Percentiles rank a stretch among this genome's conserved stretches.
These are phyloP conservation scores for Taphrina sp. DNA, from an alignment of 1,139 yeast species.

Conservation along the genomic window DNA sequence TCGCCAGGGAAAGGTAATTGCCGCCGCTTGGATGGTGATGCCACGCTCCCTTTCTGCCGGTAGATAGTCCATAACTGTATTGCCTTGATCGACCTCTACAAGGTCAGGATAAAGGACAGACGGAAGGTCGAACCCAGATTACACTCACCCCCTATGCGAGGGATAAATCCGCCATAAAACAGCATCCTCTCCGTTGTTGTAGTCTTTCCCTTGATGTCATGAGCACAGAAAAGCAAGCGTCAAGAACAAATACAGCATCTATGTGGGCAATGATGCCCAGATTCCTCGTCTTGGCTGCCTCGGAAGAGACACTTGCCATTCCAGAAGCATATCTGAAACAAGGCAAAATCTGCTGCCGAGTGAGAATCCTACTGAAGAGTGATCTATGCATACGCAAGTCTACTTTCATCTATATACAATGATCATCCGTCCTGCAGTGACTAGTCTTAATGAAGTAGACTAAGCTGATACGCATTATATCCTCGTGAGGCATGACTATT, in stretches of 20 bases:
- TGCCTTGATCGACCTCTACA: conserved; percentile 83
- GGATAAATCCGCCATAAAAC: conserved; percentile 77
- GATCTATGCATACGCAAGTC: too few relatives aligned
- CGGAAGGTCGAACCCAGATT: not conserved
- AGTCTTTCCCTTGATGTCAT: conserved; percentile 91
- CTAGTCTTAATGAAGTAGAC: too few relatives aligned
- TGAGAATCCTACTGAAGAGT: too few relatives aligned
- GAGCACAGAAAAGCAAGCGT: conserved; percentile 64
- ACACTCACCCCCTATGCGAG: conserved; percentile 64
- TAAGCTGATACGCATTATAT: too few relatives aligned
- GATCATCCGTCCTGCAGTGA: too few relatives aligned
- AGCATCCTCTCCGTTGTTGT: conserved; percentile 91
- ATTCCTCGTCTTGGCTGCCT: conserved; percentile 61
- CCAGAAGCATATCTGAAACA: too few relatives aligned
- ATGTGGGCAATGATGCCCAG: conserved; percentile 81
- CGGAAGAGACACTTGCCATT: too few relatives aligned
- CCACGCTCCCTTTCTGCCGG: conserved; percentile 92
- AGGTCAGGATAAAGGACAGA: not conserved
- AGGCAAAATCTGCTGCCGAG: too few relatives aligned
- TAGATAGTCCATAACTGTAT: conserved; percentile 88
- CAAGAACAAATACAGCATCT: conserved; percentile 52
- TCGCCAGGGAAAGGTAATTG: conserved; percentile 88
- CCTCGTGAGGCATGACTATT: too few relatives aligned
- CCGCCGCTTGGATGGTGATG: conserved; percentile 94
- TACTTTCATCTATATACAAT: too few relatives aligned